phyloP scores from a whole-genome alignment of 257 asterid species.

The Nicotiana knightiana region DNA sequence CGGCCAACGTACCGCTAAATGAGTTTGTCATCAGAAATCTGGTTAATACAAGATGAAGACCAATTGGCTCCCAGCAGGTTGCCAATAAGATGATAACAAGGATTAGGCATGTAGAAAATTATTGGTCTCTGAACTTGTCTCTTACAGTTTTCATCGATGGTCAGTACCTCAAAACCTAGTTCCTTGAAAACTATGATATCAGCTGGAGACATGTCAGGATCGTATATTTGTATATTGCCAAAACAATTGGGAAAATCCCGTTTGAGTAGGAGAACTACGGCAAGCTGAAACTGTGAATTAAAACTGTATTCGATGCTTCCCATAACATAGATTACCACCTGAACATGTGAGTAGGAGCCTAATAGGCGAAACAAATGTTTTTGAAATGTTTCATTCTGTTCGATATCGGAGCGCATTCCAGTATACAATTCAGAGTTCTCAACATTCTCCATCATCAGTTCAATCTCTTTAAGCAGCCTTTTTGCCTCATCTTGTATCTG shows the following conservation, averaged over 20 bases:
- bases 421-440: background rate
- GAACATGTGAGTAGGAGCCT: background rate
- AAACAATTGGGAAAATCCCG: background rate
- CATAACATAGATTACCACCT: background rate
- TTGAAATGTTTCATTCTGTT: background rate
- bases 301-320: background rate
- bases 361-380: background rate
- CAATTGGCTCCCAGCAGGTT: slow-evolving; percentile 4
- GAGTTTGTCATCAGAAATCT: background rate
- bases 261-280: background rate
- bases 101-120: background rate
- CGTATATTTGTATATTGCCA: background rate
- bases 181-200: slow-evolving; percentile 1
- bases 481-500: background rate
- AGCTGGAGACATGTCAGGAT: background rate
- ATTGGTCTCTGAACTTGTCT: slow-evolving; percentile 3
- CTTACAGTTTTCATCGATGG: background rate
- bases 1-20: background rate
- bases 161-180: background rate
- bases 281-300: background rate
- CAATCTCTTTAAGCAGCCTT: background rate
- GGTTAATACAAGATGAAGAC: background rate
- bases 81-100: background rate
- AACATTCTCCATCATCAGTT: background rate
- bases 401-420: background rate